Evolutionary conservation across 2,329 filamentous ascomycete species (phyloP), one percentile per base, ranked within the genome.

Genomic region (Xylaria multiplex): DNA sequence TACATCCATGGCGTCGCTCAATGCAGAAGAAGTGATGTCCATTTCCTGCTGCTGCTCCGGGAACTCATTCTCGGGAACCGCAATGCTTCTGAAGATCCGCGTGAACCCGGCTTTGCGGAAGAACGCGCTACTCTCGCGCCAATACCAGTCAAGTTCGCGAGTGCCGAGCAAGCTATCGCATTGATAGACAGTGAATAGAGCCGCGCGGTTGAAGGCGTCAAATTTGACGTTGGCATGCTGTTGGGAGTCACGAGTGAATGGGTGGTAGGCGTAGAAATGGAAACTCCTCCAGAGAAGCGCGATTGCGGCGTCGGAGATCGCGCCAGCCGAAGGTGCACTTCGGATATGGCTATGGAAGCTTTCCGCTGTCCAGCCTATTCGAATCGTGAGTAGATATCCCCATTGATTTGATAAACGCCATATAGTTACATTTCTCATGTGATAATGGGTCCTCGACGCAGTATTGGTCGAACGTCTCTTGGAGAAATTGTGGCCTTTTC

Each of bases 261-360:
- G 56, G 16, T 64, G 65, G n/a, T 42, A 35, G 11, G 65, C 61
- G 46, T 67, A 67, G 46, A 67, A 67, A 42, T 54, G 9, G 22
- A 67, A 64, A 64, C 60, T 64, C 43, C n/a, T n/a, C 65, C 52
- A 67, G 16, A 67, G 65, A 8, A 64, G 45, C 32, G 3, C 6
- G 13, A 67, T 30, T 6, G 50, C 49, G 30, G 50, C 22, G 16
- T 61, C 61, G 6, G 56, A 61, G 16, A 67, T 60, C 13, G 13
- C 32, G 8, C 1, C n/a, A 1, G 6, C 56, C 0, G 56, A 24
- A 16, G 61, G n/a, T 4, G 40, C 22, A 6, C 40, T 43, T 43
- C 65, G 60, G 13, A 61, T 13, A 59, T 64, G 57, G 16, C 8
- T 42, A 22, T 16, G 61, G 35, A 64, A 67, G 52, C 65, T 57